Conservation (phyloP, 306 rosid genomes). For the Comarum palustre region DNA sequence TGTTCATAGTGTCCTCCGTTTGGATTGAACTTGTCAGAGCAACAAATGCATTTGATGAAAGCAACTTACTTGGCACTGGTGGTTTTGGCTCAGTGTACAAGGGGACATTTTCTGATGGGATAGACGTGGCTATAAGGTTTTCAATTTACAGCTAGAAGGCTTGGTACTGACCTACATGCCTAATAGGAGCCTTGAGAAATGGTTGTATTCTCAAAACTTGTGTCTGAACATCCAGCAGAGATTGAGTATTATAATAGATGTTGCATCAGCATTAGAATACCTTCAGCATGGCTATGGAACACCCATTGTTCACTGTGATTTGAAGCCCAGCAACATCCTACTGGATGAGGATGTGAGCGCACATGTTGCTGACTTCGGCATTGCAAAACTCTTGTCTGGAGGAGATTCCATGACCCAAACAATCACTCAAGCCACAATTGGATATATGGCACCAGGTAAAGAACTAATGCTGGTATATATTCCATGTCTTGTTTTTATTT, state of each 20-base stretch:
- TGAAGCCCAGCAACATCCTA: slow-evolving; percentile 42
- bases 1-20: too few relatives aligned
- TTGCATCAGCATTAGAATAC: slow-evolving; percentile 36
- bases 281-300: slow-evolving; percentile 38
- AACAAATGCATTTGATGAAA: too few relatives aligned
- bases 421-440: slow-evolving; percentile 38
- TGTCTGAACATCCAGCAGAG: slow-evolving; percentile 16
- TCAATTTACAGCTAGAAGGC: too few relatives aligned
- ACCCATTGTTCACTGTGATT: slow-evolving; percentile 37
- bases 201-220: not conserved
- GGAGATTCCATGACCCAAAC: slow-evolving; percentile 20
- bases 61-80: too few relatives aligned
- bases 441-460: slow-evolving; percentile 50
- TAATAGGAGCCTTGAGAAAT: slow-evolving; percentile 22
- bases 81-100: too few relatives aligned
- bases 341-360: slow-evolving; percentile 43
- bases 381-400: slow-evolving; percentile 39
- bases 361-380: slow-evolving; percentile 33
- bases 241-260: slow-evolving; percentile 26
- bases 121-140: too few relatives aligned
- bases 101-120: too few relatives aligned
- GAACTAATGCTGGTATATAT: not conserved
- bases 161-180: slow-evolving; percentile 24
- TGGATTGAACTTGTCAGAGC: too few relatives aligned
- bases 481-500: too few relatives aligned